These are phyloP conservation scores for Ceratocystiopsis brevicomis DNA, from an alignment of 2,329 filamentous ascomycete species.

Conservation along the genomic window DNA sequence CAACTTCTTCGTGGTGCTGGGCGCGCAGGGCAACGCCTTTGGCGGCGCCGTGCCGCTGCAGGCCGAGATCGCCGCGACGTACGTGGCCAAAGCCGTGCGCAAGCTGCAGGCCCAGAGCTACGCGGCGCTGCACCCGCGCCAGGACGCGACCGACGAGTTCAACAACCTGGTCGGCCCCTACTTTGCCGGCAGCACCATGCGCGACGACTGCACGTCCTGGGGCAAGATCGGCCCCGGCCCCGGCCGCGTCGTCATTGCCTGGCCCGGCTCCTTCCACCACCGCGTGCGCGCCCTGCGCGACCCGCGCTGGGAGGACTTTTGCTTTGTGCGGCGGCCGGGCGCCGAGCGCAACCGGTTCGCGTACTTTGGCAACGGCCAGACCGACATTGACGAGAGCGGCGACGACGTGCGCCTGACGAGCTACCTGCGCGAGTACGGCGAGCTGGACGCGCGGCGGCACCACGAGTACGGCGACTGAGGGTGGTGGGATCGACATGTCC, in stretches of 20 bases:
- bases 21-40: conserved; percentile 6
- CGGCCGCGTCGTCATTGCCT: conserved; percentile 4
- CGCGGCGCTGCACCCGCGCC: conserved; percentile 4
- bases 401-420: conserved; percentile 1
- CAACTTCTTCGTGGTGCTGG: conserved; percentile 13
- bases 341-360: conserved; percentile 4
- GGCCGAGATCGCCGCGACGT: conserved; percentile 7
- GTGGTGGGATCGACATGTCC: no score
- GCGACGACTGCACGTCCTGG: conserved; percentile 7
- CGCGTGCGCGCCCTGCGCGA: conserved; percentile 1
- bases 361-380: conserved; percentile 7
- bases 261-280: conserved; percentile 9
- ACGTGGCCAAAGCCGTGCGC: conserved; percentile 8
- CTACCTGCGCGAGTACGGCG: conserved; percentile 1
- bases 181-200: conserved; percentile 5
- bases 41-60: conserved; percentile 10
- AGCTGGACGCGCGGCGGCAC: not conserved
- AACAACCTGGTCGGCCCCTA: conserved; percentile 4
- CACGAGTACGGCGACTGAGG: not conserved
- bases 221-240: conserved; percentile 4
- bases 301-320: conserved; percentile 9
- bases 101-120: conserved; percentile 10
- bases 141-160: conserved; percentile 9
- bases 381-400: not conserved
- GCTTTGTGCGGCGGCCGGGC: conserved; percentile 3